Evolutionary conservation across 1,284 basidiomycete species (phyloP).

Genomic region (Moesziomyces aphidis): DNA sequence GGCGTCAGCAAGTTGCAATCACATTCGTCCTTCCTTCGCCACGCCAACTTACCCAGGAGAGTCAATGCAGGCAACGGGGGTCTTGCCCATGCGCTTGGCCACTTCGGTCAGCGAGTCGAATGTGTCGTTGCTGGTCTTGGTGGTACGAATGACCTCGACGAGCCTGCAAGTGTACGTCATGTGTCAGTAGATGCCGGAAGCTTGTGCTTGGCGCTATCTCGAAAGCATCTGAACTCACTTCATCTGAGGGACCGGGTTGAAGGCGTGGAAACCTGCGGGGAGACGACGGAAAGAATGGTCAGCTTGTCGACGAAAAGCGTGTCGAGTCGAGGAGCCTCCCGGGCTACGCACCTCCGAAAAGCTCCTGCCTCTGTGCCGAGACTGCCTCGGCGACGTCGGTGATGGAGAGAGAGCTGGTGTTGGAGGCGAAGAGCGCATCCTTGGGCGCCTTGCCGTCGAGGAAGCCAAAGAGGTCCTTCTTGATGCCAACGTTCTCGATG

Average conservation of each 20-base stretch:
- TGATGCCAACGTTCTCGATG: constrained; percentile 73
- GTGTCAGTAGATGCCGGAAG: neutral
- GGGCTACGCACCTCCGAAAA: constrained; percentile 49
- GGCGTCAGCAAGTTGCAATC: constrained; percentile 12
- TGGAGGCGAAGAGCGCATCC: constrained; percentile 72
- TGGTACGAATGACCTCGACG: constrained; percentile 72
- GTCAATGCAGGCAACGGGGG: constrained; percentile 73
- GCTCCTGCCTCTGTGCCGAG: constrained; percentile 47
- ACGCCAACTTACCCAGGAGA: constrained; percentile 59
- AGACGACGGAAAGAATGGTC: too few relatives aligned
- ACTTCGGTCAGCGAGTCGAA: constrained; percentile 71
- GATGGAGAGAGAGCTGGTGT: constrained; percentile 73
- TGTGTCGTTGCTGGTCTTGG: constrained; percentile 71
- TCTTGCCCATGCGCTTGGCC: constrained; percentile 72
- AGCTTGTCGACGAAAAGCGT: too few relatives aligned
- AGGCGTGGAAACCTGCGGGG: constrained; percentile 73
- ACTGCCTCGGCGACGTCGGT: constrained; percentile 70
- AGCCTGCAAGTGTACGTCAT: constrained; percentile 9
- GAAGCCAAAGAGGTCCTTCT: constrained; percentile 72
- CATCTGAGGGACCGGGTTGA: constrained; percentile 72
- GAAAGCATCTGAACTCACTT: constrained; percentile 68
- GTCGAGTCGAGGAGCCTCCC: too few relatives aligned
- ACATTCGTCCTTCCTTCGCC: too few relatives aligned
- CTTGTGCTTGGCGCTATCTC: neutral
- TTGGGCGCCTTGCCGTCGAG: constrained; percentile 71